These are phyloP conservation scores for Saccharomycopsis babjevae DNA, from an alignment of 805 yeast genomes.

Conservation along the genomic window DNA sequence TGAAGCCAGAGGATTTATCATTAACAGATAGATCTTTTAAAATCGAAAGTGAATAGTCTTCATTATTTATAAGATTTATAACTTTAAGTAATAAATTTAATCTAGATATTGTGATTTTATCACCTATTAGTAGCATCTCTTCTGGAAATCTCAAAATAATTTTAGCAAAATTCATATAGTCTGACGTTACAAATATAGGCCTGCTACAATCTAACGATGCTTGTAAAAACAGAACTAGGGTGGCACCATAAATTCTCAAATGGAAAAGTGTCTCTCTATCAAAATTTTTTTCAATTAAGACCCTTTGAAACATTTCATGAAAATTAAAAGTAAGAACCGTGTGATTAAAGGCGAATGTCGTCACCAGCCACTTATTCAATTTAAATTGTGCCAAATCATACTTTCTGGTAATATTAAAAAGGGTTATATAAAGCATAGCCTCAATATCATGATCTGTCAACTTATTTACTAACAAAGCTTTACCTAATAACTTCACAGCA, in stretches of 20 bases:
- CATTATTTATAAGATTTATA: slow-evolving; percentile 21
- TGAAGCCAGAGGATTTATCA: slow-evolving; percentile 23
- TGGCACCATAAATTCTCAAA: slow-evolving; percentile 42
- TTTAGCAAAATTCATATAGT: slow-evolving; percentile 33
- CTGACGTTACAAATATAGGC: slow-evolving; percentile 32
- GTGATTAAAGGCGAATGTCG: slow-evolving; percentile 42
- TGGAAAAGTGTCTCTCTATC: slow-evolving; percentile 38
- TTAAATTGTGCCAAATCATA: slow-evolving; percentile 35
- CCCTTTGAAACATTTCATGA: slow-evolving; percentile 31
- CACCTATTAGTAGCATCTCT: slow-evolving; percentile 30
- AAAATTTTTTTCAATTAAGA: slow-evolving; percentile 23
- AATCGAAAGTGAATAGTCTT: slow-evolving; percentile 20
- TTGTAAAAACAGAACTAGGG: slow-evolving; percentile 43
- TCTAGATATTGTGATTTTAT: slow-evolving; percentile 43
- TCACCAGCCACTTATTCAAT: slow-evolving; percentile 42
- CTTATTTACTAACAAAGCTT: slow-evolving; percentile 40
- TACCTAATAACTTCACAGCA: slow-evolving; percentile 40
- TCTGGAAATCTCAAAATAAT: slow-evolving; percentile 38
- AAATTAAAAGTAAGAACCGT: slow-evolving; percentile 38
- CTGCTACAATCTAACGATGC: slow-evolving; percentile 40
- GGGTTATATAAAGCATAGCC: slow-evolving; percentile 44
- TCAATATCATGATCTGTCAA: slow-evolving; percentile 51
- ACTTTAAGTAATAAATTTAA: slow-evolving; percentile 30
- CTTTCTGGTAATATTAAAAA: slow-evolving; percentile 45
- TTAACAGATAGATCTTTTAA: slow-evolving; percentile 25